These are phyloP conservation scores for Haematococcus sp. DNA, from an alignment of 139 green algal genomes.

Conservation along the genomic window DNA sequence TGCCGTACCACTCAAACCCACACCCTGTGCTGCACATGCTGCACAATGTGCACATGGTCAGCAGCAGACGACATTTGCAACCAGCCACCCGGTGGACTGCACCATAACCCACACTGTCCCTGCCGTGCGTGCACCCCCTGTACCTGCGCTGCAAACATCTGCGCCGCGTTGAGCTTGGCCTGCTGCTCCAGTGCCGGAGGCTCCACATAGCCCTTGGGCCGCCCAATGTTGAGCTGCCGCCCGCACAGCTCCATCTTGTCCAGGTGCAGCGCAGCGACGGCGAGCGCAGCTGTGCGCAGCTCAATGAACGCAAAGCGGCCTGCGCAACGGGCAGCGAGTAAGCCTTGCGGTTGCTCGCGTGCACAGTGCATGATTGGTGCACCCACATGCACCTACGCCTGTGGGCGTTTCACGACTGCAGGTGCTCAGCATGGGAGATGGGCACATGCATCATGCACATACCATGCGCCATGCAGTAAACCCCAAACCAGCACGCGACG, in stretches of 20 bases:
- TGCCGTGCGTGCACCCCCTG: not conserved
- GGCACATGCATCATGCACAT: not conserved
- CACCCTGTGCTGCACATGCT: too few relatives aligned
- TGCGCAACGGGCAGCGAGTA: too few relatives aligned
- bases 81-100: too few relatives aligned
- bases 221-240: conserved; percentile 79
- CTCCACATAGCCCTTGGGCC: conserved; percentile 86
- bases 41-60: too few relatives aligned
- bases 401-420: too few relatives aligned
- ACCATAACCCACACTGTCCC: too few relatives aligned
- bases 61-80: too few relatives aligned
- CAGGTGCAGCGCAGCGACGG: conserved; percentile 71
- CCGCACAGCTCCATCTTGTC: conserved; percentile 89
- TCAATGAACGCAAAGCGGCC: conserved; percentile 91
- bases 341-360: too few relatives aligned
- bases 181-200: conserved; percentile 25
- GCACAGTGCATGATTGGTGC: too few relatives aligned
- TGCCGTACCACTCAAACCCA: too few relatives aligned
- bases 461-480: not conserved
- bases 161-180: conserved; percentile 36
- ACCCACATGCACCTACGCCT: too few relatives aligned
- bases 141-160: conserved; percentile 49
- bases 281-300: conserved; percentile 77
- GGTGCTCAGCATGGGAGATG: too few relatives aligned
- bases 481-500: not conserved